Base-by-base conservation (phyloP, 768 basidiomycete genomes). In the Psilocybe subaeruginosa region DNA sequence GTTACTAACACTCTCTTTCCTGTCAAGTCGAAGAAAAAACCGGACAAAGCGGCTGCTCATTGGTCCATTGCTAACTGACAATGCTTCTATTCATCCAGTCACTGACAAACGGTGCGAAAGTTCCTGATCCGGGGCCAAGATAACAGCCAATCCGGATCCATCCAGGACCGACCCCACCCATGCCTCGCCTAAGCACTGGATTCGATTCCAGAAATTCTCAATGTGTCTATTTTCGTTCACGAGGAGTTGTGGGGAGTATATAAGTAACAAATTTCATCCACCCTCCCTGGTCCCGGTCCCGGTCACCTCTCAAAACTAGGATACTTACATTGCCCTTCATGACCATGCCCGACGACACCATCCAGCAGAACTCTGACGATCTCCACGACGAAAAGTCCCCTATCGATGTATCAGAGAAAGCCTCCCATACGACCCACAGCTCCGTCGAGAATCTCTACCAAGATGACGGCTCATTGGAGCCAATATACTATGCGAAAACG, bases 401-500 rank as follows among this genome's bases (percentile, higher is more conserved):
- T 5, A 19, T 53, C 31, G 51, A 33, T 11, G 29, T 33, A 6
- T 9, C 23, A 53, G 51, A 53, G 29, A 53, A 53, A 12, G 8
- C 14, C 3, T 53, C 51, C 3, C 29, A 35, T 35, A 33, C 51
- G 4, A 53, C 47, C 8, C 23, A 35, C 17, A 53, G 17, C n/a
- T 48, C 54, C 54, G 45, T 61, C 0, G 43, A 60, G 11, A 68
- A 70, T 49, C 37, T 71, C 16, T 71, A 69, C 47, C 65, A 69
- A 50, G 66, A 69, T 49, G 69, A 66, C 1, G 62, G 23, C 23
- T 23, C 63, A 0, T 37, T 88, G 48, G 86, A 89, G 61, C 85
- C 84, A 0, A 75, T 86, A 0, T 89, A 89, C 63, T 78, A 80
- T 63, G 83, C 78, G 31, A 89, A 88, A 63, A 83, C 85, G 1